phyloP scores from a whole-genome alignment of 345 rosid species.

The Ricinus communis region DNA sequence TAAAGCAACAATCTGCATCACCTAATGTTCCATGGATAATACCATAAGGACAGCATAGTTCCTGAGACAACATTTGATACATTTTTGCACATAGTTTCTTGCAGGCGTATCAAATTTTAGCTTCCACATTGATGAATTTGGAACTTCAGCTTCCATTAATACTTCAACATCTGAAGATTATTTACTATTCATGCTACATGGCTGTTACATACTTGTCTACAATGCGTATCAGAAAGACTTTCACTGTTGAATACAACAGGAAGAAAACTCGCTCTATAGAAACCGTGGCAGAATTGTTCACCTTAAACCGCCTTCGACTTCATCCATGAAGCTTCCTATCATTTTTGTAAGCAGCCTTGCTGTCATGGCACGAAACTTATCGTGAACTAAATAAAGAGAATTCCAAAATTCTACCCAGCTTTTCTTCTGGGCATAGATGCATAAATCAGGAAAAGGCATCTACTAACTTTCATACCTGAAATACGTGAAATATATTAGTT shows the following conservation, averaged over 20 bases:
- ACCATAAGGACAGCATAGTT: too few species aligned
- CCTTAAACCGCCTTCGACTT: conserved; percentile 5
- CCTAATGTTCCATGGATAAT: too few species aligned
- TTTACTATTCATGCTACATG: conserved; percentile 5
- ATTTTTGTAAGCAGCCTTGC: neutral
- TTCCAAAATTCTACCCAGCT: conserved; percentile 8
- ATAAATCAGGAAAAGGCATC: neutral
- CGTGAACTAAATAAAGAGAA: neutral
- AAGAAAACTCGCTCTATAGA: neutral
- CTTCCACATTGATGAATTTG: too few species aligned
- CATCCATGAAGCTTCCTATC: conserved; percentile 1
- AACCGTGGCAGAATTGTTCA: neutral
- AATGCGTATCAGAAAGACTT: neutral
- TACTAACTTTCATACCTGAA: neutral
- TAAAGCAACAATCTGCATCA: too few species aligned
- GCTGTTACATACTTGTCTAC: conserved; percentile 2
- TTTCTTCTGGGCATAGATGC: conserved; percentile 3
- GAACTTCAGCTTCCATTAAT: neutral
- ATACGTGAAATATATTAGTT: neutral
- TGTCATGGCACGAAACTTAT: neutral
- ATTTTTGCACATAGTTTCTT: too few species aligned
- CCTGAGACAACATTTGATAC: too few species aligned
- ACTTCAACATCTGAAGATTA: neutral
- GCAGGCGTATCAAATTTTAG: too few species aligned
- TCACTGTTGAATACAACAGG: neutral